Base-by-base conservation (phyloP, 768 basidiomycete species). In the Coprinopsis marcescibilis region DNA sequence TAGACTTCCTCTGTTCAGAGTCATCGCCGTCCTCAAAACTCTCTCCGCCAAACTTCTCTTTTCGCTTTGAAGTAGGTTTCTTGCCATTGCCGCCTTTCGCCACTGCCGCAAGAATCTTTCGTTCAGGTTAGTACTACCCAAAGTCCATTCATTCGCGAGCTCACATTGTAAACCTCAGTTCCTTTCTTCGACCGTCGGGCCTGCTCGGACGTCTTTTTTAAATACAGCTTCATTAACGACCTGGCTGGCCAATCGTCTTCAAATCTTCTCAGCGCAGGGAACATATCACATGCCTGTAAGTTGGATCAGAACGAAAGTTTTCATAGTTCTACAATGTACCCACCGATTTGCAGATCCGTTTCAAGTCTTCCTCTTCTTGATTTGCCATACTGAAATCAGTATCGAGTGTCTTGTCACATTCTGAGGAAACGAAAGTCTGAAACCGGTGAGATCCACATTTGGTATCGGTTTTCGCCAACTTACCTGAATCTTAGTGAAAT, bases 231-330 rank as follows among this genome's bases (percentile, higher is more conserved):
- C 3, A 49, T 23, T 5, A 49, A 15, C 29, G 26, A 33, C 5
- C 14, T 19, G 19, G 40, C 21, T 12, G 48, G 48, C 48, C 48
- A 49, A 26, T 38, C 26, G 11, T 33, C 24, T 19, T 49, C 30
- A 29, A 43, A 49, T 3, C 37, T 29, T 3, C 19, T 23, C 21
- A 49, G 43, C 8, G 17, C 23, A 17, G 42, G 1, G 20, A 35
- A 36, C 17, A 24, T 34, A 13, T 4, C 23, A 8, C 20, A 19
- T 43, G 57, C 59, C 56, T 57, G 52, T 17, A 59, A n/a, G n/a
- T 37, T 27, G 10, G 6, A n/a, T 30, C 23, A 43, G 19, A 4
- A 7, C 4, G n/a, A 6, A 5, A 6, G 13, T 27, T 19, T 29
- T 27, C 42, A 4, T 8, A n/a, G 11, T 43, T 10, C 15, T 17